Percentiles rank a stretch among this genome's conserved stretches.
Conservation (phyloP, 2,329 filamentous ascomycete genomes). For the Aquanectria penicillioides region DNA sequence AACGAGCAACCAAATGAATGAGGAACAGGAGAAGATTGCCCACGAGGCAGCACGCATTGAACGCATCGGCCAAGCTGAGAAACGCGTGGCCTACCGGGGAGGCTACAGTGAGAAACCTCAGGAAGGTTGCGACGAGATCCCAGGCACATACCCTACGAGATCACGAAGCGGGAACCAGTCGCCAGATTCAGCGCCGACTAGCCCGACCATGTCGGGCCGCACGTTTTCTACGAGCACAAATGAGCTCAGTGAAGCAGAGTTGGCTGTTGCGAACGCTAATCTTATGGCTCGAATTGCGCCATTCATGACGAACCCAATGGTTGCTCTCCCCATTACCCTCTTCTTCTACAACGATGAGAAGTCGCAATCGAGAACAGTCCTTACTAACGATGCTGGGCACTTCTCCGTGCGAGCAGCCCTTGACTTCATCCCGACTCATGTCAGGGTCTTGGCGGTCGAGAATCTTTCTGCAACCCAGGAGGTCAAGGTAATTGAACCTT, state of each 20-base stretch:
- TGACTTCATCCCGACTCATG: conserved; percentile 90
- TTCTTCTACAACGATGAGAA: conserved; percentile 93
- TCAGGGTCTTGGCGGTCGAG: conserved; percentile 87
- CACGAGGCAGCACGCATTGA: conserved; percentile 82
- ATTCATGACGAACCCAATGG: conserved; percentile 86
- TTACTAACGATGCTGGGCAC: conserved; percentile 89
- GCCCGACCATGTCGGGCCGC: conserved; percentile 53
- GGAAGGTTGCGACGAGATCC: conserved; percentile 52
- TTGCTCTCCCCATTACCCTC: conserved; percentile 82
- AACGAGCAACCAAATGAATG: conserved; percentile 51
- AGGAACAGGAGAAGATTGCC: conserved; percentile 73
- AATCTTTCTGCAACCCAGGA: conserved; percentile 83
- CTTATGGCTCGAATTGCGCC: conserved; percentile 88
- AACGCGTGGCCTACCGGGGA: conserved; percentile 74
- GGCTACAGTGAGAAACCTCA: conserved; percentile 76
- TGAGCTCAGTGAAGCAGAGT: conserved; percentile 79
- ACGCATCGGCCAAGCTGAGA: conserved; percentile 75
- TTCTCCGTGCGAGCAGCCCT: conserved; percentile 83
- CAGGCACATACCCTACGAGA: conserved; percentile 43
- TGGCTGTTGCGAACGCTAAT: conserved; percentile 83
- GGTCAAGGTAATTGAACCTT: conserved; percentile 78
- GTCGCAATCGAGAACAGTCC: conserved; percentile 85
- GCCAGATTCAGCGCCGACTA: conserved; percentile 53
- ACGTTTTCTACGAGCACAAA: conserved; percentile 50
- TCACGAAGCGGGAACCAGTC: conserved; percentile 47